phyloP scores from a whole-genome alignment of 176 grass and related monocot genomes.

The Chrysopogon serrulatus region DNA sequence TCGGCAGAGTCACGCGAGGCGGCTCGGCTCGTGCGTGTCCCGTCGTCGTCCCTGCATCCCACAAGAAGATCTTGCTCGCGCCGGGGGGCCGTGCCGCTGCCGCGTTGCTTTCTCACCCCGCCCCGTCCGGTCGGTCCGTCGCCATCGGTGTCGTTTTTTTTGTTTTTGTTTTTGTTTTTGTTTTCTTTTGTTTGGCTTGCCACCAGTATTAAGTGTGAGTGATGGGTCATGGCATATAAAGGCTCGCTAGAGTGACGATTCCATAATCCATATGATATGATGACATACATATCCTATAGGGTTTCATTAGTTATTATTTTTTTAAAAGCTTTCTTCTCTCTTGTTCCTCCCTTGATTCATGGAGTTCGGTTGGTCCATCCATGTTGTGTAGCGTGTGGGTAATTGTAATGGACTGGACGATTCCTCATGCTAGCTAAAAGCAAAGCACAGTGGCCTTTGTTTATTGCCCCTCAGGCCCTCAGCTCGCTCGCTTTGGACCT shows the following conservation, averaged over 20 bases:
- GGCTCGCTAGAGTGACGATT: background rate
- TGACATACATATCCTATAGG: conserved; percentile 21
- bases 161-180: no score
- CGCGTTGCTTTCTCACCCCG: background rate
- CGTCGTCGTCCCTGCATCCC: conserved; percentile 20
- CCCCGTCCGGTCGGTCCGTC: background rate
- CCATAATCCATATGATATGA: conserved; percentile 30
- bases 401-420: conserved; percentile 30
- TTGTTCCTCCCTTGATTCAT: background rate
- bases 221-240: conserved; percentile 42
- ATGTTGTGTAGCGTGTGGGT: conserved; percentile 28
- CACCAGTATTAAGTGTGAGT: conserved; percentile 33
- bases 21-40: background rate
- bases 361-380: conserved; percentile 35
- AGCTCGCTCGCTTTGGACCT: background rate
- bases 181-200: conserved; percentile 57
- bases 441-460: conserved; percentile 40
- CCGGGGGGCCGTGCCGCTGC: conserved; percentile 7
- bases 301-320: background rate
- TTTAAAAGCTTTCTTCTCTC: background rate
- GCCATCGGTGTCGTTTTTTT: conserved; percentile 19
- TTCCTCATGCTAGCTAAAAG: conserved; percentile 54
- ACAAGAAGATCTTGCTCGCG: background rate
- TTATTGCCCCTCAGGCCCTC: background rate
- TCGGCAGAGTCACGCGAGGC: background rate